phyloP scores from a whole-genome alignment of 106 monocot species.

The Dioscorea alata region DNA sequence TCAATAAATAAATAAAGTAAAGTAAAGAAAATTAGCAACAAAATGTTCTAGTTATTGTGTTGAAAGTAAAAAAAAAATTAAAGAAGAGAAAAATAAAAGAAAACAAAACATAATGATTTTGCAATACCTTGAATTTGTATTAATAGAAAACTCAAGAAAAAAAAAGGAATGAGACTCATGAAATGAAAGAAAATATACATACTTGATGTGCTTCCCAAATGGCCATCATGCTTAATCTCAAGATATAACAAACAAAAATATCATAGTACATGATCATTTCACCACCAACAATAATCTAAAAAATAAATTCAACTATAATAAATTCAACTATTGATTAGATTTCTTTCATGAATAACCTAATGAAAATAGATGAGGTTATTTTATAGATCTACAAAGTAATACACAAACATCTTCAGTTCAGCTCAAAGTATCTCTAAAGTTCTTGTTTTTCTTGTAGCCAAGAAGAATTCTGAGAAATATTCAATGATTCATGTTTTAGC shows the following conservation, averaged over 20 bases:
- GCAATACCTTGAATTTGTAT: too few relatives aligned
- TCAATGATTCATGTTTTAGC: too few relatives aligned
- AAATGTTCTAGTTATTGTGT: not conserved
- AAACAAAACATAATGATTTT: too few relatives aligned
- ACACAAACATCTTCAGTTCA: not conserved
- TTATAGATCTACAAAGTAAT: not conserved
- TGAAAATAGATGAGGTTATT: not conserved
- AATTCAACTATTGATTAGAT: not conserved
- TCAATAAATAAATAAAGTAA: not conserved
- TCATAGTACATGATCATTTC: constrained; percentile 96
- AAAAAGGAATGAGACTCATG: too few relatives aligned
- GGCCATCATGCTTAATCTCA: constrained; percentile 76
- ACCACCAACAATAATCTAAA: constrained; percentile 67
- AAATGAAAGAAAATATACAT: constrained; percentile 10
- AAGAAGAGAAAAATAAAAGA: too few relatives aligned
- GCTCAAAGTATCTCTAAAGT: constrained; percentile 94
- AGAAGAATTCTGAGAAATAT: too few relatives aligned
- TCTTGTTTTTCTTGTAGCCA: constrained; percentile 81
- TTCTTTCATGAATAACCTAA: not conserved
- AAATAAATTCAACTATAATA: too few relatives aligned
- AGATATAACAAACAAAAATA: constrained; percentile 85
- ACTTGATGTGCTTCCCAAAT: constrained; percentile 85
- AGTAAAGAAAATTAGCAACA: not conserved
- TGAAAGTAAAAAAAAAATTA: too few relatives aligned
- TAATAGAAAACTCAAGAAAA: too few relatives aligned